Conservation (phyloP, 805 yeast genomes). For the Pichia rugopelliculosa region DNA sequence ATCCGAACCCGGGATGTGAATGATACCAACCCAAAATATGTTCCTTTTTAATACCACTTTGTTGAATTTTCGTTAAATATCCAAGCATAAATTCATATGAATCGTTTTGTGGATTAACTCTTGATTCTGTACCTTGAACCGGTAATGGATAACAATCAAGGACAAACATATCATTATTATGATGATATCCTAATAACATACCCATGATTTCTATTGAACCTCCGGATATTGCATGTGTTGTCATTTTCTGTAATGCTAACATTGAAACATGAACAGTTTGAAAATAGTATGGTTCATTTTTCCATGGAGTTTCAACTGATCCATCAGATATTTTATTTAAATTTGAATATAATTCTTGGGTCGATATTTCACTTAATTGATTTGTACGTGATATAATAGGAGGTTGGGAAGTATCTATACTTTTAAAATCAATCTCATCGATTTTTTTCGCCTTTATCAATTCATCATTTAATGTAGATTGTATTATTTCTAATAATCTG, state of each 20-base stretch:
- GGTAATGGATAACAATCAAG: constrained; percentile 83
- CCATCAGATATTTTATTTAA: neutral
- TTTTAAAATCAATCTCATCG: neutral
- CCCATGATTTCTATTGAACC: constrained; percentile 94
- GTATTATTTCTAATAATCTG: neutral
- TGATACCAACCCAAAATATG: constrained; percentile 95
- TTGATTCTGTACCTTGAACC: constrained; percentile 91
- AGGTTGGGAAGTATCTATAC: neutral
- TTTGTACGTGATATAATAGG: neutral
- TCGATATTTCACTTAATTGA: neutral
- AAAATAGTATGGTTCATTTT: constrained; percentile 50
- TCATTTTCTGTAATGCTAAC: constrained; percentile 67
- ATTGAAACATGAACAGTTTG: constrained; percentile 57
- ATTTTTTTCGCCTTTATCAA: neutral
- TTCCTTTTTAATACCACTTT: constrained; percentile 41
- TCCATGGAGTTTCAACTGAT: constrained; percentile 34
- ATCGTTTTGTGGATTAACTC: constrained; percentile 91
- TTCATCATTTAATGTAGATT: neutral
- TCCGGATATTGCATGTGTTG: constrained; percentile 73
- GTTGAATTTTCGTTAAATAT: constrained; percentile 52
- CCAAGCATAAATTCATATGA: constrained; percentile 94
- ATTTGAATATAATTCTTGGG: neutral
- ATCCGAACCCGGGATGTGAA: constrained; percentile 95
- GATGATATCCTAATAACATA: constrained; percentile 72
- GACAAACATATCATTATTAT: constrained; percentile 49